These are phyloP conservation scores for Tetrapisispora iriomotensis DNA, from an alignment of 805 yeast genomes.

Conservation along the genomic window DNA sequence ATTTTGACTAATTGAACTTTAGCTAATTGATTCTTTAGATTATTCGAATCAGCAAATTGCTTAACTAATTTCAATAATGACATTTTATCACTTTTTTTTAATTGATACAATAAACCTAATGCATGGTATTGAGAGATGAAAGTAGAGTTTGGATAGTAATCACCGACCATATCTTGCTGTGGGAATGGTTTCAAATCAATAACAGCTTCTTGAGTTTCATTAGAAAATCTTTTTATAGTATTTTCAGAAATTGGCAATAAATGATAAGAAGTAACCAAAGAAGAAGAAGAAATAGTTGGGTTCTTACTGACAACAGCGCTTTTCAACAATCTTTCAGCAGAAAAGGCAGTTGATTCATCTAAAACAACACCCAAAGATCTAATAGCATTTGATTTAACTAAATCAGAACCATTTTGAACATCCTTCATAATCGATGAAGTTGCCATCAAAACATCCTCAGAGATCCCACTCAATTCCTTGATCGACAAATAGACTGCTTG, in stretches of 20 bases:
- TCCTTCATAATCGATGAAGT: constrained; percentile 98
- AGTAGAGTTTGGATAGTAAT: constrained; percentile 57
- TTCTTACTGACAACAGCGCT: constrained; percentile 87
- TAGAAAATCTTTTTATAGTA: constrained; percentile 86
- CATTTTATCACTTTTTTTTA: constrained; percentile 88
- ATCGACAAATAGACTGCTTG: constrained; percentile 91
- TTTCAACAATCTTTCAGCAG: constrained; percentile 86
- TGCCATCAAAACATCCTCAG: constrained; percentile 93
- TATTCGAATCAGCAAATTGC: constrained; percentile 51
- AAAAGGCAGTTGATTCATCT: constrained; percentile 83
- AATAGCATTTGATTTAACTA: constrained; percentile 90
- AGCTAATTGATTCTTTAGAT: constrained; percentile 73
- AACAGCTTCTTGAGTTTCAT: constrained; percentile 90
- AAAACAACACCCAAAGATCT: constrained; percentile 83
- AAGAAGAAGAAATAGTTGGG: constrained; percentile 87
- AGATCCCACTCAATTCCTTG: constrained; percentile 75
- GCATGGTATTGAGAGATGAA: constrained; percentile 93
- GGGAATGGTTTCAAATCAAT: constrained; percentile 35
- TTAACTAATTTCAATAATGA: constrained; percentile 85
- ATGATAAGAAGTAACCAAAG: constrained; percentile 84
- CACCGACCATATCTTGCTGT: constrained; percentile 27
- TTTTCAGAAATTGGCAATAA: constrained; percentile 82
- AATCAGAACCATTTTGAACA: constrained; percentile 77
- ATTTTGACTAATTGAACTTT: constrained; percentile 76
- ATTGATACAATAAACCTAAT: constrained; percentile 75